These are phyloP conservation scores for Gastrodia elata DNA, from an alignment of 106 monocot species.

Conservation along the genomic window DNA sequence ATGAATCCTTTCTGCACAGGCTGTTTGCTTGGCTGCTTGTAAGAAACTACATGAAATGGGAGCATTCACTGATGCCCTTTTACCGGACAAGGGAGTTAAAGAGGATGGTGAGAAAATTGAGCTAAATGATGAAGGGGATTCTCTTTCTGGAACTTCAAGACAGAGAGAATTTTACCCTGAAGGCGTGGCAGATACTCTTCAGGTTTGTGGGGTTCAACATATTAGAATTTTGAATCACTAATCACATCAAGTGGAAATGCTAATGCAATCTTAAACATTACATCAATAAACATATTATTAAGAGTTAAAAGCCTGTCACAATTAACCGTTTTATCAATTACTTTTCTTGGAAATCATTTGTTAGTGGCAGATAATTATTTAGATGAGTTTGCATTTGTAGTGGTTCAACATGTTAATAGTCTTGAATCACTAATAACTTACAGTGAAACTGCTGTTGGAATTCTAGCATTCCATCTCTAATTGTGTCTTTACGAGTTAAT, in stretches of 20 bases:
- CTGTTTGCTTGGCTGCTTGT: conserved; percentile 95
- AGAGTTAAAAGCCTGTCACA: no score
- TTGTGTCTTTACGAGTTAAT: no score
- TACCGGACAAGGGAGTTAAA: conserved; percentile 86
- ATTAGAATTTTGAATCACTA: background rate
- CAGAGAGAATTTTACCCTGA: conserved; percentile 99
- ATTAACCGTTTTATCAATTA: no score
- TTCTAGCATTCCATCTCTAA: no score
- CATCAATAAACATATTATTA: background rate
- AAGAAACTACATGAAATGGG: conserved; percentile 99
- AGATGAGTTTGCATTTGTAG: no score
- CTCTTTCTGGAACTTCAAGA: conserved; percentile 79
- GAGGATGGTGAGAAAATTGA: conserved; percentile 69
- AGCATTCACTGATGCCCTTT: conserved; percentile 95
- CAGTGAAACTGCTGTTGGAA: no score
- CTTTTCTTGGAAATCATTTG: no score
- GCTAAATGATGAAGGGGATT: conserved; percentile 68
- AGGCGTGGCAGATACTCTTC: conserved; percentile 78
- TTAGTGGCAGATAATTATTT: no score
- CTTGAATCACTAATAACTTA: no score
- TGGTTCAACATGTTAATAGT: no score
- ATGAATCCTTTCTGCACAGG: conserved; percentile 31
- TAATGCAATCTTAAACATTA: background rate
- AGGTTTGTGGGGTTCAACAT: conserved; percentile 10
- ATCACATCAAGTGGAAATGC: background rate